Evolutionary conservation across 2,329 filamentous ascomycete genomes (phyloP).

Genomic region (Penicillium expansum): DNA sequence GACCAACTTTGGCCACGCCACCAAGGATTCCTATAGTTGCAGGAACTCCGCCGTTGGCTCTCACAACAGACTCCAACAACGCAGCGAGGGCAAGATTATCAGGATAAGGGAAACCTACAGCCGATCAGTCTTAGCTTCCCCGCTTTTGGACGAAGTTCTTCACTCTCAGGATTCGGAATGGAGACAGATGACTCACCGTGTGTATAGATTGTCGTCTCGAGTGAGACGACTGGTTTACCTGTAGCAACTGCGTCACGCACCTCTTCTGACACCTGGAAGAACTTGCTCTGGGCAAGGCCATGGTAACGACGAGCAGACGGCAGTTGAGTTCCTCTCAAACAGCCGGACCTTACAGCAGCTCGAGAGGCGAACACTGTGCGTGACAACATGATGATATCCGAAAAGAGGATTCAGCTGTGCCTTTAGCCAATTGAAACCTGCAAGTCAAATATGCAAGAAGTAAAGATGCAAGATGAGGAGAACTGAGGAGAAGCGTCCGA

Average conservation of each 20-base stretch:
- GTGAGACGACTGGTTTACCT: constrained; percentile 79
- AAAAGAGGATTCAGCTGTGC: not conserved
- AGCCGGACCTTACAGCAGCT: constrained; percentile 21
- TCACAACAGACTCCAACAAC: constrained; percentile 76
- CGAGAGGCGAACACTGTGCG: constrained; percentile 23
- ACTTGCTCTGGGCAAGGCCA: constrained; percentile 38
- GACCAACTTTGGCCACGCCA: constrained; percentile 77
- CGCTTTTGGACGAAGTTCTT: not conserved
- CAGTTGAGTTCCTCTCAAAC: constrained; percentile 16
- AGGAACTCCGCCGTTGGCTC: constrained; percentile 76
- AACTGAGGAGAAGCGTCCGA: constrained; percentile 24
- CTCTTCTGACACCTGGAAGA: constrained; percentile 76
- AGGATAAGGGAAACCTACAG: constrained; percentile 64
- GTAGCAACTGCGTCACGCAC: constrained; percentile 72
- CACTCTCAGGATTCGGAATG: not conserved
- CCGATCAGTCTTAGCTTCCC: constrained; percentile 9
- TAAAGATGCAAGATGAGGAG: constrained; percentile 20
- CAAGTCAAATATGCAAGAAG: constrained; percentile 1
- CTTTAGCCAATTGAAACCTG: not conserved
- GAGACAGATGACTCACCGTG: constrained; percentile 59
- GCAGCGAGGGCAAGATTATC: constrained; percentile 73
- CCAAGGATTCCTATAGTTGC: constrained; percentile 87
- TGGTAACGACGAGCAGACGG: constrained; percentile 27
- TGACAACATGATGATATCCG: not conserved
- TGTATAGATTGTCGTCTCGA: constrained; percentile 96